phyloP scores from a whole-genome alignment of 2,329 filamentous ascomycete genomes.

The Trichoderma endophyticum region DNA sequence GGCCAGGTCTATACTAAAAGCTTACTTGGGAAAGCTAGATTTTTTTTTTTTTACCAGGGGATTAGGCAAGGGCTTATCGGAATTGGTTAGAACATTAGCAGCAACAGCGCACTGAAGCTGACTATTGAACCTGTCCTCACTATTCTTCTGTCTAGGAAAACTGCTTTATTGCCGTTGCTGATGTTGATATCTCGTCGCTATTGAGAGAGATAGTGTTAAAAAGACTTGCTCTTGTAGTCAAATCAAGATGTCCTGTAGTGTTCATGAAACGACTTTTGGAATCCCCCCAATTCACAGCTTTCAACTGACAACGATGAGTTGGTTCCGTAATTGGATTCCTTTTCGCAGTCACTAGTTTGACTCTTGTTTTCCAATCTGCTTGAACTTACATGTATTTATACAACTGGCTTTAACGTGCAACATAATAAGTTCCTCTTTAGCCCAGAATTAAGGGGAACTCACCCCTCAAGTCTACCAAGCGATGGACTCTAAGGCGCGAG shows the following conservation, averaged over 20 bases:
- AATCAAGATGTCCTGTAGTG: background rate
- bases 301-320: background rate
- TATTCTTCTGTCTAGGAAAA: background rate
- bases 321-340: background rate
- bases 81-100: background rate
- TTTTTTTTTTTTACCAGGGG: background rate
- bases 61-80: background rate
- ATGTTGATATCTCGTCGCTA: background rate
- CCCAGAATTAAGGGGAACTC: background rate
- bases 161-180: background rate
- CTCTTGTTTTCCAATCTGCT: background rate
- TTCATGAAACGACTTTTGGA: background rate
- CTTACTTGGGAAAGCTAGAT: background rate
- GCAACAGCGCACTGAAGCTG: background rate
- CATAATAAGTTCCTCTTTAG: background rate
- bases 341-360: background rate
- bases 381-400: background rate
- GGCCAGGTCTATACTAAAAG: background rate
- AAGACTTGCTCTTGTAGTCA: background rate
- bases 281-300: background rate
- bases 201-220: background rate
- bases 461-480: background rate
- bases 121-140: background rate
- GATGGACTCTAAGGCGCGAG: background rate
- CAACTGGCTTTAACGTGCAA: background rate